phyloP scores from a whole-genome alignment of 495 filamentous ascomycete genomes.

The Evernia prunastri region DNA sequence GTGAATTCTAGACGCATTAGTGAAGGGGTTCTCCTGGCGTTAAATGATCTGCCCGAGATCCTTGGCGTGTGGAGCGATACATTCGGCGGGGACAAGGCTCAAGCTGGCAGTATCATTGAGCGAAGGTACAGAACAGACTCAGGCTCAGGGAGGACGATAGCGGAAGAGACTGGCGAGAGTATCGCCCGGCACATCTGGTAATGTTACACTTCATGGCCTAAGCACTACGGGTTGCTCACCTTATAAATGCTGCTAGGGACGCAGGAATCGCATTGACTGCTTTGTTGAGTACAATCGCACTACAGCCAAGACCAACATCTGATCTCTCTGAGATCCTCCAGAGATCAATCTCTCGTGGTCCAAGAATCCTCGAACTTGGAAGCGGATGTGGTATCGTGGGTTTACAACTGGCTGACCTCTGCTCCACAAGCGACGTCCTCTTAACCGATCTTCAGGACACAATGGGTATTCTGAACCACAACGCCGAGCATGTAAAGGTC shows the following conservation, averaged over 20 bases:
- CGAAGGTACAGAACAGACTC: slow-evolving; percentile 40
- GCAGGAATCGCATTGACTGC: slow-evolving; percentile 55
- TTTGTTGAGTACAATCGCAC: slow-evolving; percentile 28
- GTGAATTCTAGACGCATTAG: slow-evolving; percentile 20
- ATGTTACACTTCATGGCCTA: background rate
- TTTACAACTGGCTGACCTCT: slow-evolving; percentile 58
- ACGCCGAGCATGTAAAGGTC: slow-evolving; percentile 42
- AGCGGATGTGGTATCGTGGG: slow-evolving; percentile 82
- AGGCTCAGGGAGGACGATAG: slow-evolving; percentile 42
- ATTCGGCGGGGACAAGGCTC: slow-evolving; percentile 35
- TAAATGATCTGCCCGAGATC: slow-evolving; percentile 37
- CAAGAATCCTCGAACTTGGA: slow-evolving; percentile 70
- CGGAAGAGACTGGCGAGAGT: slow-evolving; percentile 91
- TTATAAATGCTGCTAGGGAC: slow-evolving; percentile 45
- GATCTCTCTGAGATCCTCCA: slow-evolving; percentile 31
- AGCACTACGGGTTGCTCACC: background rate
- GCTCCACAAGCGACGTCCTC: slow-evolving; percentile 50
- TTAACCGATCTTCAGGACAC: slow-evolving; percentile 83
- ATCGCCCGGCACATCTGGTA: slow-evolving; percentile 95
- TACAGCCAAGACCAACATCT: slow-evolving; percentile 24
- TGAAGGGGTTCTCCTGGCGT: slow-evolving; percentile 6
- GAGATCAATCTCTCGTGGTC: slow-evolving; percentile 23
- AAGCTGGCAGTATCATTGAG: slow-evolving; percentile 46
- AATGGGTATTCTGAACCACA: slow-evolving; percentile 53
- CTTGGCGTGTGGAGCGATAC: slow-evolving; percentile 51